Evolutionary conservation across 225 moss, liverwort and hornwort species (phyloP), one percentile per base, ranked within the genome.

Genomic region (Anthoceros angustus): DNA sequence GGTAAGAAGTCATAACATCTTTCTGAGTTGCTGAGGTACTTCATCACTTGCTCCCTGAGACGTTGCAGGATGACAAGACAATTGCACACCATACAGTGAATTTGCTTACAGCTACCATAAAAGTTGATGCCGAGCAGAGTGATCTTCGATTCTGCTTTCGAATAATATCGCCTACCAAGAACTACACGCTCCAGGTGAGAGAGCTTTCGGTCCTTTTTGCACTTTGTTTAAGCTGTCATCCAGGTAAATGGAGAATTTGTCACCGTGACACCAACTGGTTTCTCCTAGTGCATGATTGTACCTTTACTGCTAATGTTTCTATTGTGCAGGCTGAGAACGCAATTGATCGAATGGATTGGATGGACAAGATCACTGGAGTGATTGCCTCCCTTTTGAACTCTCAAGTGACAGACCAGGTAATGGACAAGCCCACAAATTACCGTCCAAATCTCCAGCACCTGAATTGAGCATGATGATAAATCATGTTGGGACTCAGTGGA

Each of bases 111-210:
- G 86, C 93, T 66, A 93, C 93, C 38, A 90, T 93, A 69, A 93
- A 93, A 70, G 76, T 90, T 73, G 90, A 93, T 71, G 93, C 90
- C 18, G 90, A 93, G 78, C 93, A 93, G 76, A 84, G 89, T 16
- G 93, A 93, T 66, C 75, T 93, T 41, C 90, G 93, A 38, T 93
- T 93, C 81, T 93, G 93, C 77, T 93, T 93, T 65, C 89, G 93
- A n/a, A 93, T 93, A 61, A 87, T 93, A 71, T 93, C 93, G 66
- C 93, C 93, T 46, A 74, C 79, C 26, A 93, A 93, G 71, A 93
- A 82, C 39, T 87, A 87, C 76, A 90, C 87, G 43, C 74, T 93
- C 25, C 83, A 84, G 80, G 83, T 84, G 66, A 42, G 20, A 69
- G 64, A 73, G 66, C 71, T 40, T 39, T 23, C 67, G 55, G 24